phyloP scores from a whole-genome alignment of 148 eudicot genomes.

The Pouteria glomerata region DNA sequence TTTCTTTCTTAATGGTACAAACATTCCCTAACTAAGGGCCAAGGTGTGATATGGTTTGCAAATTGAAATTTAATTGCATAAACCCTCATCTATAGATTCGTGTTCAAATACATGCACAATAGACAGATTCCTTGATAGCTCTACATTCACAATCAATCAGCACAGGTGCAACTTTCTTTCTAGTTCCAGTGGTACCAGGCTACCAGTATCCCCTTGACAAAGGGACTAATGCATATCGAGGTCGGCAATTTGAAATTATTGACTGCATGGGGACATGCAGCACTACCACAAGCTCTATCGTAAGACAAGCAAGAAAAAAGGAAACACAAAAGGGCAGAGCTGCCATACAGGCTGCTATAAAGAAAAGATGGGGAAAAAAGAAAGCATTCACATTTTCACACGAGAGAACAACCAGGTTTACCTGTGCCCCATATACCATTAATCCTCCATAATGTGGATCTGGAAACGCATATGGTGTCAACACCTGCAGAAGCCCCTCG shows the following conservation, averaged over 20 bases:
- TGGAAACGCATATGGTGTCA: slow-evolving; percentile 57
- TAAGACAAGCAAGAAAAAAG: background rate
- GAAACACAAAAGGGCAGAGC: too few species aligned
- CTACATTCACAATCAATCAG: too few species aligned
- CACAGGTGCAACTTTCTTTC: too few species aligned
- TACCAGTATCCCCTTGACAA: too few species aligned
- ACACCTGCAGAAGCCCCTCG: slow-evolving; percentile 26
- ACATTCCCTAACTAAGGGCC: background rate
- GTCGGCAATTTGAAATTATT: too few species aligned
- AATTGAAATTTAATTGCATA: background rate
- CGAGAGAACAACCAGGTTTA: slow-evolving; percentile 7
- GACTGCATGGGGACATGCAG: background rate
- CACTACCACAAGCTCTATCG: background rate
- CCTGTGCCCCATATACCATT: slow-evolving; percentile 59
- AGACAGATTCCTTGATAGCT: too few species aligned
- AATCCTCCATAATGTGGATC: slow-evolving; percentile 60
- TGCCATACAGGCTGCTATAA: background rate
- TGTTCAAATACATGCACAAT: too few species aligned
- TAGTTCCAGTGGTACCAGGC: too few species aligned
- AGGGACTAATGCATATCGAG: too few species aligned
- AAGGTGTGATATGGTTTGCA: background rate
- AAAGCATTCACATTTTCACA: background rate
- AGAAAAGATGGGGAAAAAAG: background rate
- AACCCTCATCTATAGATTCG: too few species aligned
- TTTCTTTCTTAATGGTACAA: background rate